Conservation (phyloP, 805 yeast genomes). For the Sungouiozyma intestinalis region DNA sequence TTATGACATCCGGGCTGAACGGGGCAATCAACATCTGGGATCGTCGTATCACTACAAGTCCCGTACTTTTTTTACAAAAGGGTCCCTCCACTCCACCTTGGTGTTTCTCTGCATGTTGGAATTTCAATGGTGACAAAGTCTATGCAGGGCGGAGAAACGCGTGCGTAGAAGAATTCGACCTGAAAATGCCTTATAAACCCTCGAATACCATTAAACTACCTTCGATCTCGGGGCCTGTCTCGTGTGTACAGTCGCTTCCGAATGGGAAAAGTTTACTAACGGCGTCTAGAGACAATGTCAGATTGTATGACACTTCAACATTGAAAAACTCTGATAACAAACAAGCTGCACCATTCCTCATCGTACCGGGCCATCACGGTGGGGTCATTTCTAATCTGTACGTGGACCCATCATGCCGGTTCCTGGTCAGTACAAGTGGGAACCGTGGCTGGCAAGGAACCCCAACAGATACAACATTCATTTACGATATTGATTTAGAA, state of each 20-base stretch:
- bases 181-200: slow-evolving; percentile 44
- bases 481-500: slow-evolving; percentile 61
- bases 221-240: slow-evolving; percentile 80
- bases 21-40: slow-evolving; percentile 84
- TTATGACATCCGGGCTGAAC: slow-evolving; percentile 73
- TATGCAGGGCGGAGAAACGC: slow-evolving; percentile 88
- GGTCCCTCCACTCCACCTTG: slow-evolving; percentile 79
- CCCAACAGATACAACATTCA: slow-evolving; percentile 67
- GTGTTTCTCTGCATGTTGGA: slow-evolving; percentile 88
- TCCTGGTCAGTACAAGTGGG: slow-evolving; percentile 85
- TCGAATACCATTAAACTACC: slow-evolving; percentile 64
- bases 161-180: slow-evolving; percentile 63
- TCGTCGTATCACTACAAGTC: slow-evolving; percentile 35
- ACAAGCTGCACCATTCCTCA: slow-evolving; percentile 58
- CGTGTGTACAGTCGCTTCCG: slow-evolving; percentile 70
- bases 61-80: slow-evolving; percentile 40
- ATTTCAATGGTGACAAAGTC: slow-evolving; percentile 51
- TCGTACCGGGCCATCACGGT: slow-evolving; percentile 95
- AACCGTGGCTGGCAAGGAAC: slow-evolving; percentile 91
- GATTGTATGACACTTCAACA: slow-evolving; percentile 64
- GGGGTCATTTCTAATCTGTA: slow-evolving; percentile 68
- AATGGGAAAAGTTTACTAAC: slow-evolving; percentile 70
- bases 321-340: neutral
- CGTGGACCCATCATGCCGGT: slow-evolving; percentile 81
- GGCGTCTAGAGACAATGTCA: slow-evolving; percentile 82